Evolutionary conservation across 2,329 filamentous ascomycete genomes (phyloP), one percentile per base, ranked within the genome.

Genomic region (Pochonia chlamydosporia): DNA sequence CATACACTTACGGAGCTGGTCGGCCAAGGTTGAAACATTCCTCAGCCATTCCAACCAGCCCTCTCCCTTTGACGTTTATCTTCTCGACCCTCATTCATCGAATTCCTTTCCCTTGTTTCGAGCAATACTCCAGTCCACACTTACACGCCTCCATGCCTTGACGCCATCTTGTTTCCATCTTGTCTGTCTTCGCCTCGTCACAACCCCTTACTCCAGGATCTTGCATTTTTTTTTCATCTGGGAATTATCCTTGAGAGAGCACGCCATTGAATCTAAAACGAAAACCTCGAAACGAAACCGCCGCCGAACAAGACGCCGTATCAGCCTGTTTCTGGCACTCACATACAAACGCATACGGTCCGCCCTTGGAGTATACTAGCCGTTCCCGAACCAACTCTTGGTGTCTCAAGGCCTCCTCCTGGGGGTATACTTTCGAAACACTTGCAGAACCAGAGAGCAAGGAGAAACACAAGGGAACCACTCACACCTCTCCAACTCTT

Each of bases 61-160:
- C 45, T 49, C 45, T 44, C 49, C 49, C 48, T 51, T 47, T 18
- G 40, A 33, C 30, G 25, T 16, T n/a, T 18, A 36, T 14, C 44
- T 35, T 40, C 21, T 45, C 18, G 44, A 44, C 42, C 44, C 20
- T 48, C 50, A 11, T 37, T 46, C 36, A 49, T 51, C 45, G 52
- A 49, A 52, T 52, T 54, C 52, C 52, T 49, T 42, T 47, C 46
- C 46, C 48, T 50, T 46, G 43, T 48, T 43, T 43, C 49, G 40
- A 43, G 20, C 44, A 18, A 21, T 10, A n/a, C 43, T 16, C 26
- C 39, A 46, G 37, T 44, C 30, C 31, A 33, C 33, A 37, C 43
- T 18, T 36, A 40, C 41, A 46, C 20, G 40, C 25, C 21, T 41
- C 37, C 26, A 13, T 39, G 35, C 43, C 31, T 31, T 21, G 35